These are phyloP conservation scores for Hortaea sp. DNA, from an alignment of 2,329 filamentous ascomycete genomes.

Conservation along the genomic window DNA sequence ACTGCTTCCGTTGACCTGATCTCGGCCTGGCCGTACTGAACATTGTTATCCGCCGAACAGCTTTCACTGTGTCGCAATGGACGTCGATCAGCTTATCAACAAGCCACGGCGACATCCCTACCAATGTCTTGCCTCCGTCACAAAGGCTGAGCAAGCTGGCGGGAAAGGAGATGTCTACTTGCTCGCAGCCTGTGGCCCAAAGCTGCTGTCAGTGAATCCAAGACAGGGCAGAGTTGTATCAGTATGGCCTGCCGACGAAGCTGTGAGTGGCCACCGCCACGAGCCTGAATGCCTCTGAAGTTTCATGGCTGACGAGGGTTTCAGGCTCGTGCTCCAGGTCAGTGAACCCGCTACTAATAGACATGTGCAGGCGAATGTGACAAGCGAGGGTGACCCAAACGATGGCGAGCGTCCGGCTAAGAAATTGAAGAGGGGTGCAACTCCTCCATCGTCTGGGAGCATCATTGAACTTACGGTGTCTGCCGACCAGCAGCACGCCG, in stretches of 20 bases:
- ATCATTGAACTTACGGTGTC: slow-evolving; percentile 61
- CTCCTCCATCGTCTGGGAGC: slow-evolving; percentile 38
- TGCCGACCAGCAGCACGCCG: slow-evolving; percentile 53
- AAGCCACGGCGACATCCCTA: slow-evolving; percentile 24
- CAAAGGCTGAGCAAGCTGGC: slow-evolving; percentile 5
- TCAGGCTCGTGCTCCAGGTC: neutral
- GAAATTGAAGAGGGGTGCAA: slow-evolving; percentile 22
- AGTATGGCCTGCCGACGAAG: slow-evolving; percentile 43
- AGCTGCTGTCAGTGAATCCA: slow-evolving; percentile 57
- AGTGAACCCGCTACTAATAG: neutral
- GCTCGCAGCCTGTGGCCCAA: slow-evolving; percentile 63
- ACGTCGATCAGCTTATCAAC: neutral
- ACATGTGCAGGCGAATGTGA: neutral
- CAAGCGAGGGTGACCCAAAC: neutral
- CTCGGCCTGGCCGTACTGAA: no score
- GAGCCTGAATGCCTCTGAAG: neutral
- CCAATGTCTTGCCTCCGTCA: slow-evolving; percentile 27
- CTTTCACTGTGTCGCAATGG: neutral
- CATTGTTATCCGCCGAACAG: no score
- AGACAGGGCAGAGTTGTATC: slow-evolving; percentile 49
- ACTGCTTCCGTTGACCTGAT: no score
- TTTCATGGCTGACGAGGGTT: neutral
- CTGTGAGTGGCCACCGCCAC: slow-evolving; percentile 9
- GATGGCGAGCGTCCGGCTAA: slow-evolving; percentile 18
- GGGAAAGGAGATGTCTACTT: slow-evolving; percentile 38